Conservation (phyloP, 1,284 basidiomycete genomes). For the Chalciporus sp. region DNA sequence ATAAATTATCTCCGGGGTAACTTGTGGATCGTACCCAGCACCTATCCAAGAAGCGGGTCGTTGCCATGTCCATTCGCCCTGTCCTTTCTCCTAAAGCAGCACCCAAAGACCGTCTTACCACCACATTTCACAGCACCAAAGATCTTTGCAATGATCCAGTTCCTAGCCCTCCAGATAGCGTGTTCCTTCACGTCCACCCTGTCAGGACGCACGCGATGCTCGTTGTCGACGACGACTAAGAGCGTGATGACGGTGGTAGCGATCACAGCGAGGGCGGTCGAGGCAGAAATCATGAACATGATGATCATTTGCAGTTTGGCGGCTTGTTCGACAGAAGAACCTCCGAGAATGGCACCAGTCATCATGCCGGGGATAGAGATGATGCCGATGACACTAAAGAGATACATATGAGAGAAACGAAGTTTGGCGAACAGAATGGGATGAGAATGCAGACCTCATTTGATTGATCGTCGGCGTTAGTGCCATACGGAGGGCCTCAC, state of each 20-base stretch:
- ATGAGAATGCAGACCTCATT: constrained; percentile 63
- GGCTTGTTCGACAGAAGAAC: constrained; percentile 81
- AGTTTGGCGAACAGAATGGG: background rate
- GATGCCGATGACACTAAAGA: constrained; percentile 73
- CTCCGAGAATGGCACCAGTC: constrained; percentile 87
- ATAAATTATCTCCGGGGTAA: too few species aligned
- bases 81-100: constrained; percentile 14
- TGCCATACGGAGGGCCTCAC: constrained; percentile 76
- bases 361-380: constrained; percentile 81
- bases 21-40: background rate
- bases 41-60: constrained; percentile 19
- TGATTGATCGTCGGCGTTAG: constrained; percentile 81
- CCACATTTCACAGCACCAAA: constrained; percentile 10
- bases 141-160: constrained; percentile 28
- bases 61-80: background rate
- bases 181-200: constrained; percentile 58
- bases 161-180: constrained; percentile 47
- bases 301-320: constrained; percentile 87
- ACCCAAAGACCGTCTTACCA: background rate
- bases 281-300: constrained; percentile 88
- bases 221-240: constrained; percentile 62
- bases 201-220: constrained; percentile 73
- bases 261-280: constrained; percentile 70
- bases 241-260: constrained; percentile 63
- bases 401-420: background rate